A percentile compares a stretch with the other conserved stretches of the same genome.
These are phyloP conservation scores for Astrothelium subdiscretum DNA, from an alignment of 495 filamentous ascomycete species.

Conservation along the genomic window DNA sequence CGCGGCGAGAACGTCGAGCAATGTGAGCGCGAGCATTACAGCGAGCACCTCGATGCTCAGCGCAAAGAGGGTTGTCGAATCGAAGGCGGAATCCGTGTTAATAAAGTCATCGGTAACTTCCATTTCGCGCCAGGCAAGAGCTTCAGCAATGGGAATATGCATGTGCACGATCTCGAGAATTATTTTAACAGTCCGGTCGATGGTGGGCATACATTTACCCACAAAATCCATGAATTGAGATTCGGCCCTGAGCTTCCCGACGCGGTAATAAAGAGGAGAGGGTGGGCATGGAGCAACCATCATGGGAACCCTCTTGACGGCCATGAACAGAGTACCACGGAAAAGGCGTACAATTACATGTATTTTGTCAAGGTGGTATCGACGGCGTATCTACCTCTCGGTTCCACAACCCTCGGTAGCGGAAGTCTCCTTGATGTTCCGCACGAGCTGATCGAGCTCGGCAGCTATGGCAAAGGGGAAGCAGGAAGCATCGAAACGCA, in stretches of 20 bases:
- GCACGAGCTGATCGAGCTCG: slow-evolving; percentile 47
- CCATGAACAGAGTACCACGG: slow-evolving; percentile 62
- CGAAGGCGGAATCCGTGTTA: slow-evolving; percentile 84
- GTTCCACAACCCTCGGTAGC: slow-evolving; percentile 28
- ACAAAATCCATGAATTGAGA: slow-evolving; percentile 78
- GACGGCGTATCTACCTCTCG: slow-evolving; percentile 84
- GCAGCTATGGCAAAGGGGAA: slow-evolving; percentile 46
- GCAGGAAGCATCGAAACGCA: slow-evolving; percentile 90
- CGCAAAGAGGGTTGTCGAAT: slow-evolving; percentile 88
- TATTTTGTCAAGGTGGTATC: slow-evolving; percentile 98
- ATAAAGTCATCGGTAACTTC: slow-evolving; percentile 98
- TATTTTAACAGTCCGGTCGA: slow-evolving; percentile 61
- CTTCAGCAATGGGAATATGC: slow-evolving; percentile 89
- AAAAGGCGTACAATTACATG: slow-evolving; percentile 89
- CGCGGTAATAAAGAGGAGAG: slow-evolving; percentile 50
- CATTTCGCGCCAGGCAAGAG: slow-evolving; percentile 92
- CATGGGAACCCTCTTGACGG: slow-evolving; percentile 86
- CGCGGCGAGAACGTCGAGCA: slow-evolving; percentile 88
- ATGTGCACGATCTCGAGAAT: slow-evolving; percentile 92
- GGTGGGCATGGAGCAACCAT: slow-evolving; percentile 70
- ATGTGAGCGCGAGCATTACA: slow-evolving; percentile 88
- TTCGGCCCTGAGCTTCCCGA: slow-evolving; percentile 90
- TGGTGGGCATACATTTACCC: slow-evolving; percentile 70
- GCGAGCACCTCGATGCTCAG: slow-evolving; percentile 73
- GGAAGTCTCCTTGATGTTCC: slow-evolving; percentile 34